Evolutionary conservation across 805 yeast genomes (phyloP).

Genomic region (Candida nemodendra): DNA sequence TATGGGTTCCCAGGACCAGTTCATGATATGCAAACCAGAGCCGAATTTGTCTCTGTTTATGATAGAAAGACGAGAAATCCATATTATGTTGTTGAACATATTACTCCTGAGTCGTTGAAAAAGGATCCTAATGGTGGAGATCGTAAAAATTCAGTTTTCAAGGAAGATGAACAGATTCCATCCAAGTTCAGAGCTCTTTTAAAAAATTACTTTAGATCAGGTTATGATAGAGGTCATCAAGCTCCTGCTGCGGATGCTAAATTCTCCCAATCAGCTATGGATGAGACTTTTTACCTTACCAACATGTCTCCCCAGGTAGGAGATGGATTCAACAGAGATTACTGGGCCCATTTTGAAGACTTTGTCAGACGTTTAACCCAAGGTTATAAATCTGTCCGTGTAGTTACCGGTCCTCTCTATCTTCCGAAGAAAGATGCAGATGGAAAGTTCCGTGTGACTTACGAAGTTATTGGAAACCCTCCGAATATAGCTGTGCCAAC

Average conservation of each 20-base stretch:
- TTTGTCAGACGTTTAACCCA: conserved; percentile 76
- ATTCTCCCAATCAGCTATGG: conserved; percentile 87
- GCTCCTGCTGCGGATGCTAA: conserved; percentile 98
- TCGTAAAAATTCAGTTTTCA: conserved; percentile 77
- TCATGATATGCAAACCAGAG: conserved; percentile 72
- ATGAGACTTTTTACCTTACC: conserved; percentile 85
- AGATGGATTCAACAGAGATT: conserved; percentile 93
- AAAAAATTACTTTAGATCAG: conserved; percentile 88
- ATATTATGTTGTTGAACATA: conserved; percentile 80
- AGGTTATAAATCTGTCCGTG: conserved; percentile 71
- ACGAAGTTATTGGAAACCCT: conserved; percentile 95
- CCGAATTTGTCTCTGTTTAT: conserved; percentile 82
- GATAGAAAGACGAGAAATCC: conserved; percentile 87
- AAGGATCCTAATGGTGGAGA: conserved; percentile 52
- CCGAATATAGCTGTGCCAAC: conserved; percentile 97
- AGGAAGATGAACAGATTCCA: conserved; percentile 85
- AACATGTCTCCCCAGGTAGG: conserved; percentile 98
- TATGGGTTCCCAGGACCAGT: conserved; percentile 96
- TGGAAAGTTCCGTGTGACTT: conserved; percentile 80
- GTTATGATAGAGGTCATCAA: conserved; percentile 95
- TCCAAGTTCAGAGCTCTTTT: conserved; percentile 68
- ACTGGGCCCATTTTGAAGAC: conserved; percentile 96
- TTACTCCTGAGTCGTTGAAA: conserved; percentile 68
- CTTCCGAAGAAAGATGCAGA: conserved; percentile 78
- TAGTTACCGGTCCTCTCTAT: conserved; percentile 92